Conservation (phyloP, 2,329 filamentous ascomycete species). For the Phialophora macrospora region DNA sequence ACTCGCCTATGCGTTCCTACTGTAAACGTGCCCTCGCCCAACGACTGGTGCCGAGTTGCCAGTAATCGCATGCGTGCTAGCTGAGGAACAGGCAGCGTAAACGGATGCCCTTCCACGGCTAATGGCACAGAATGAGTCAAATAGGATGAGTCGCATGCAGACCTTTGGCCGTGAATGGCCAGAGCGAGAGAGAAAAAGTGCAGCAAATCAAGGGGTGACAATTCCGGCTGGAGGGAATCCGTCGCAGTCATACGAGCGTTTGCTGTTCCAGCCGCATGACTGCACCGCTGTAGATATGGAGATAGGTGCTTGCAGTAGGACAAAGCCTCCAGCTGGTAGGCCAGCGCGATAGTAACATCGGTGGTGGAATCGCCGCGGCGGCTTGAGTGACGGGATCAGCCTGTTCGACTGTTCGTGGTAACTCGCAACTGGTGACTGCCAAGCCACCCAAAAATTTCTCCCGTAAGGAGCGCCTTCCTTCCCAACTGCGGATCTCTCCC, state of each 20-base stretch:
- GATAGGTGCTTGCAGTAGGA: neutral
- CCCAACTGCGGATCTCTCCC: conserved; percentile 18
- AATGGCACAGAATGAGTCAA: conserved; percentile 4
- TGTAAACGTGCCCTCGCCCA: conserved; percentile 1
- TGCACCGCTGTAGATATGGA: neutral
- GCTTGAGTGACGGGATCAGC: neutral
- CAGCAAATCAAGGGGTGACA: neutral
- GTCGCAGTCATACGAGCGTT: neutral
- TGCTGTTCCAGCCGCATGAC: neutral
- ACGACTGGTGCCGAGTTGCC: neutral
- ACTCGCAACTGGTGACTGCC: conserved; percentile 12
- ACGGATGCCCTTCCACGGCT: neutral
- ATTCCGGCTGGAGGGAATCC: neutral
- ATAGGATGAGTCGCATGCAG: neutral
- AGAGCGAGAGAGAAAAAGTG: neutral
- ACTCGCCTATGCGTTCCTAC: conserved; percentile 1
- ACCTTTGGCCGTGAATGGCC: neutral
- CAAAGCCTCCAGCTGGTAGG: neutral
- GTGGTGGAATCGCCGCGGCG: neutral
- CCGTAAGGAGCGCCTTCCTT: conserved; percentile 25
- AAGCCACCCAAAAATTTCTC: conserved; percentile 20
- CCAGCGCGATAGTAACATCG: neutral
- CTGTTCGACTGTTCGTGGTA: conserved; percentile 5
- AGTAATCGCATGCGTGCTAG: neutral
- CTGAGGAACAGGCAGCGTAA: neutral